Base-by-base conservation (phyloP, 2,329 filamentous ascomycete species). In the Ophiocordyceps polyrhachis-furcata region DNA sequence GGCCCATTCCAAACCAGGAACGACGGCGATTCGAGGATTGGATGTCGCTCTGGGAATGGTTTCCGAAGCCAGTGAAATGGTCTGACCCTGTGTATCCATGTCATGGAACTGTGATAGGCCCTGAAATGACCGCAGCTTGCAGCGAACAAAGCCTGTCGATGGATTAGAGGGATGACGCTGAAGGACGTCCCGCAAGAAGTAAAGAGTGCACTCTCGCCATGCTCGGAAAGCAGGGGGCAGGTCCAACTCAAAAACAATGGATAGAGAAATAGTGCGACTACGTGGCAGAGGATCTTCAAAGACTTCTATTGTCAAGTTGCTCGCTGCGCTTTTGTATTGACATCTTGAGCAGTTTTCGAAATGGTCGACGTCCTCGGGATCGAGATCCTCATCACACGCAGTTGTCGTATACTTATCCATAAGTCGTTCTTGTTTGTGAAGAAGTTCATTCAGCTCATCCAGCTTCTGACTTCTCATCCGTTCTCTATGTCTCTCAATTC, bases 251-350 rank as follows among this genome's bases (percentile, higher is more conserved):
- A 79, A 79, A 0, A 78, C 59, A 0, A 64, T 61, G 0, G 69
- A 59, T 46, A 70, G 67, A 0, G 62, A 61, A 12, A 57, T 23
- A 0, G 47, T 6, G 0, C 44, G 1, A 1, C 59, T 19, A 0
- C 41, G 12, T 0, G 73, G 68, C 0, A 79, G 57, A 0, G 74
- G 73, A 71, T 71, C 77, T 51, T 80, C 75, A 49, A 38, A 42
- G 4, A 44, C 25, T 0, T 20, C 21, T 5, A 47, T 47, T 1
- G 21, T 14, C 2, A 47, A 29, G 14, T 5, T 7, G 5, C 2
- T 17, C 4, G 43, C 43, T 11, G 17, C 25, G 25, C 4, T 4
- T 17, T 35, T 40, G 2, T 11, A 15, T 5, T 14, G 25, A 12
- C 45, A 47, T 17, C 45, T 42, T 7, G 15, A 19, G 32, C 45